These are phyloP conservation scores for Aspergillus ruber DNA, from an alignment of 2,329 filamentous ascomycete species.

Conservation along the genomic window DNA sequence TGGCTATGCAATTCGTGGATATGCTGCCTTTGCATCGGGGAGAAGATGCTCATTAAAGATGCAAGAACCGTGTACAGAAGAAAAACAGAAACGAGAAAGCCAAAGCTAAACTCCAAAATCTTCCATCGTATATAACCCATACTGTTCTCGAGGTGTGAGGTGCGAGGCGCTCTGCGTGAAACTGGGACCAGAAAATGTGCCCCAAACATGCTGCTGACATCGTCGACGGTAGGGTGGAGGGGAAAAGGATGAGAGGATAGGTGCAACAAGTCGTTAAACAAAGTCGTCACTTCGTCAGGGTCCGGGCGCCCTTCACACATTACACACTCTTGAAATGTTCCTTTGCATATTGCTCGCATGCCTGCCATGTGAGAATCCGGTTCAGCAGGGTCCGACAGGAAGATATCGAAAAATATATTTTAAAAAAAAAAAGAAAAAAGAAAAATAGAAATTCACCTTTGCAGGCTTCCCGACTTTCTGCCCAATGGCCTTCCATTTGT, in stretches of 20 bases:
- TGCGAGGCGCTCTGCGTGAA: neutral
- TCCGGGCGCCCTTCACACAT: slow-evolving; percentile 24
- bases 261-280: slow-evolving; percentile 6
- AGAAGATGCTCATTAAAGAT: neutral
- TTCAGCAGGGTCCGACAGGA: slow-evolving; percentile 11
- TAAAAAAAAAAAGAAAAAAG: slow-evolving; percentile 3
- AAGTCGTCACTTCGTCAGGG: slow-evolving; percentile 30
- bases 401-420: slow-evolving; percentile 5
- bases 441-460: slow-evolving; percentile 54
- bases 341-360: slow-evolving; percentile 89
- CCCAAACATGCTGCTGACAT: neutral
- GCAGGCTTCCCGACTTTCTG: slow-evolving; percentile 96
- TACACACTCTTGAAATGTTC: slow-evolving; percentile 66
- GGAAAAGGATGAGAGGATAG: slow-evolving; percentile 15
- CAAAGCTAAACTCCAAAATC: neutral
- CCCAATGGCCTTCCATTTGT: slow-evolving; percentile 97
- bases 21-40: neutral
- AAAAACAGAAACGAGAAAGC: neutral
- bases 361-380: slow-evolving; percentile 40
- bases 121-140: neutral
- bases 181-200: neutral
- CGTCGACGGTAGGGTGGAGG: neutral
- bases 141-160: neutral
- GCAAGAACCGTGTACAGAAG: neutral
- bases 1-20: neutral